Percentiles rank a stretch among this genome's conserved stretches.
These are phyloP conservation scores for Mrakia hoshinonis DNA, from an alignment of 768 basidiomycete genomes.

Conservation along the genomic window DNA sequence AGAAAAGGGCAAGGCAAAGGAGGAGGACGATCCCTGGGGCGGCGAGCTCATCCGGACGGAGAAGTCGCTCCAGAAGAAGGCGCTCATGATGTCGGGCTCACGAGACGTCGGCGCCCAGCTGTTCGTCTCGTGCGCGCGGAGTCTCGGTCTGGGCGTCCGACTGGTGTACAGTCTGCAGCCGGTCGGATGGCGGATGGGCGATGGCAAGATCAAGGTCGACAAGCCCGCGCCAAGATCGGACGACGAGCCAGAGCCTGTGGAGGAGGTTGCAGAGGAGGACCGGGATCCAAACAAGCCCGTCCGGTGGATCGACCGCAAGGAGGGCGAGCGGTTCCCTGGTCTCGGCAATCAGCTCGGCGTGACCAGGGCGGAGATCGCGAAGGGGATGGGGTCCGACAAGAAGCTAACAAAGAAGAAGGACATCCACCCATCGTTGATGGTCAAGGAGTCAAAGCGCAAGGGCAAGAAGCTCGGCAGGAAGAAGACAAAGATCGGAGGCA, in stretches of 20 bases:
- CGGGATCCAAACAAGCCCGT: constrained; percentile 16
- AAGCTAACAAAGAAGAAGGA: neutral
- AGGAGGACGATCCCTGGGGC: constrained; percentile 36
- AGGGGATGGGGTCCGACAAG: neutral
- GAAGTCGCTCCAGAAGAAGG: constrained; percentile 91
- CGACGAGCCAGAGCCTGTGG: constrained; percentile 42
- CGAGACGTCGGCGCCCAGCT: constrained; percentile 81
- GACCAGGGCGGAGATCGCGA: neutral
- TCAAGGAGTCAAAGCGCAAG: neutral
- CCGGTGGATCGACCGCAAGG: constrained; percentile 24
- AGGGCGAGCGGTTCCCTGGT: constrained; percentile 20
- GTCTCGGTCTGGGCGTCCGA: constrained; percentile 73
- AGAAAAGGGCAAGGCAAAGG: constrained; percentile 5
- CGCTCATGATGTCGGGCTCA: constrained; percentile 66
- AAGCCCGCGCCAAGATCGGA: constrained; percentile 38
- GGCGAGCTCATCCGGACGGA: constrained; percentile 62
- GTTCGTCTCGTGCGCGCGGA: constrained; percentile 81
- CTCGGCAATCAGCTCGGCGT: constrained; percentile 8
- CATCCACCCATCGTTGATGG: neutral
- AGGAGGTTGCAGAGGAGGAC: constrained; percentile 33
- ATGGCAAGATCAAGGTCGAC: constrained; percentile 34
- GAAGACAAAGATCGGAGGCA: neutral
- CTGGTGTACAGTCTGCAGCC: constrained; percentile 84
- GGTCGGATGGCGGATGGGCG: constrained; percentile 70
- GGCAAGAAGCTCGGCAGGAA: neutral